phyloP scores from a whole-genome alignment of 2,329 filamentous ascomycete species.

The Trichoderma lentiforme region DNA sequence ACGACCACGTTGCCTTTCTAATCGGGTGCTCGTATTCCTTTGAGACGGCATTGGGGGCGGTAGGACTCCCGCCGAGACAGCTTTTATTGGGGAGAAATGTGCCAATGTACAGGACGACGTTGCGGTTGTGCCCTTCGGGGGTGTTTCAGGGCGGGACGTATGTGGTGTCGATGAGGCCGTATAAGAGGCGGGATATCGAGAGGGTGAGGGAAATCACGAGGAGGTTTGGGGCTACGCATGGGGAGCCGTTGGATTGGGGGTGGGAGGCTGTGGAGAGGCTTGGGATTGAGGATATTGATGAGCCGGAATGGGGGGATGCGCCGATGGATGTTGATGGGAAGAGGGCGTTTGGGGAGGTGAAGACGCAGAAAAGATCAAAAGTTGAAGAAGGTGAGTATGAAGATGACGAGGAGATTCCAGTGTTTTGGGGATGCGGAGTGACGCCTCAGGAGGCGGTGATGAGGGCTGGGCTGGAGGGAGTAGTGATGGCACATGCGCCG shows the following conservation, averaged over 20 bases:
- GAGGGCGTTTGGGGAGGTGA: slow-evolving; percentile 29
- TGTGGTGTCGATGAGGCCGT: slow-evolving; percentile 64
- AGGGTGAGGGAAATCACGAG: slow-evolving; percentile 53
- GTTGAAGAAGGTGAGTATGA: slow-evolving; percentile 5
- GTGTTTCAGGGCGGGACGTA: slow-evolving; percentile 53
- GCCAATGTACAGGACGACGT: slow-evolving; percentile 58
- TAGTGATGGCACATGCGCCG: slow-evolving; percentile 59
- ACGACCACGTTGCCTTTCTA: slow-evolving; percentile 59
- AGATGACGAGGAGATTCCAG: slow-evolving; percentile 42
- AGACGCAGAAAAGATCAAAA: slow-evolving; percentile 24
- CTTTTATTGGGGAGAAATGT: slow-evolving; percentile 47
- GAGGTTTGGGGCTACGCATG: slow-evolving; percentile 55
- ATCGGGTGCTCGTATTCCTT: slow-evolving; percentile 65
- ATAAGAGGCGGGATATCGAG: slow-evolving; percentile 47
- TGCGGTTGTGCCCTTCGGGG: slow-evolving; percentile 55
- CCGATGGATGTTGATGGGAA: slow-evolving; percentile 40
- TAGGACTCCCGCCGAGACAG: slow-evolving; percentile 52
- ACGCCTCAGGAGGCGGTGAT: slow-evolving; percentile 64
- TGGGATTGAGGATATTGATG: slow-evolving; percentile 52
- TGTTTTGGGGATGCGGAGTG: slow-evolving; percentile 64
- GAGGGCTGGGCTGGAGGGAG: slow-evolving; percentile 50
- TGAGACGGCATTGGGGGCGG: slow-evolving; percentile 51
- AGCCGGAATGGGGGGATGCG: slow-evolving; percentile 56
- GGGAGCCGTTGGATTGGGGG: slow-evolving; percentile 63
- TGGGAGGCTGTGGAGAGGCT: slow-evolving; percentile 53